These are phyloP conservation scores for Afroboletus lepidellus DNA, from an alignment of 1,284 basidiomycete genomes.

Conservation along the genomic window DNA sequence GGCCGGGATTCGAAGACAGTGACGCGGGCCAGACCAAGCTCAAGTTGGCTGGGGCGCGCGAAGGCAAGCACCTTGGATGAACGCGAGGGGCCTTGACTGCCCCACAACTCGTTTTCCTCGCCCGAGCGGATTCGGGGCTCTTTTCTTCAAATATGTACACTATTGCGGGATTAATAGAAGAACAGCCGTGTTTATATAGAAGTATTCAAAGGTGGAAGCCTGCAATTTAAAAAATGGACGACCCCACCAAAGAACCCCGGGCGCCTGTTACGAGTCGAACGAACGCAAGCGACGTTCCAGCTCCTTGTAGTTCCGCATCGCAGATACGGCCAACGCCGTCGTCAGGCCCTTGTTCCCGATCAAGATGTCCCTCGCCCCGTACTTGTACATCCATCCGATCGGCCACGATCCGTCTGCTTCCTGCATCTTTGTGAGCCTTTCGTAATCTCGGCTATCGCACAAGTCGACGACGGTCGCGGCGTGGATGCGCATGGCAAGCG, in stretches of 20 bases:
- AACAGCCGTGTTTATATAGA: no score
- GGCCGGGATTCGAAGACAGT: no score
- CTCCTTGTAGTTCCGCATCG: slow-evolving; percentile 16
- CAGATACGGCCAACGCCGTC: slow-evolving; percentile 22
- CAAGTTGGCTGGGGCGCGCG: no score
- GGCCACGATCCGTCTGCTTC: slow-evolving; percentile 24
- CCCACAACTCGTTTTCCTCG: no score
- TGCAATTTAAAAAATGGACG: no score
- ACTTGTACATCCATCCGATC: slow-evolving; percentile 21
- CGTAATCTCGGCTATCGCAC: slow-evolving; percentile 18
- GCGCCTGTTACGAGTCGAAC: slow-evolving; percentile 11
- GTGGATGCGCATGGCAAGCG: slow-evolving; percentile 22
- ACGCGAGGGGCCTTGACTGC: no score
- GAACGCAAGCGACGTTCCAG: slow-evolving; percentile 16
- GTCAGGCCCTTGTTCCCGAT: slow-evolving; percentile 23
- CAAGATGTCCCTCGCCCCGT: neutral
- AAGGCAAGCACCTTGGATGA: no score
- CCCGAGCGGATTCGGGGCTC: no score
- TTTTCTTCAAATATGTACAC: no score
- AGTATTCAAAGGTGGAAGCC: no score
- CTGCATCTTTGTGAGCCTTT: slow-evolving; percentile 19
- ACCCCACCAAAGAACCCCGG: neutral
- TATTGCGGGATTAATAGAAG: no score
- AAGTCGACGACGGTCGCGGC: slow-evolving; percentile 16
- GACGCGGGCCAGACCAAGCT: no score